These are phyloP conservation scores for Yarrowia sp. DNA, from an alignment of 805 yeast species.

Conservation along the genomic window DNA sequence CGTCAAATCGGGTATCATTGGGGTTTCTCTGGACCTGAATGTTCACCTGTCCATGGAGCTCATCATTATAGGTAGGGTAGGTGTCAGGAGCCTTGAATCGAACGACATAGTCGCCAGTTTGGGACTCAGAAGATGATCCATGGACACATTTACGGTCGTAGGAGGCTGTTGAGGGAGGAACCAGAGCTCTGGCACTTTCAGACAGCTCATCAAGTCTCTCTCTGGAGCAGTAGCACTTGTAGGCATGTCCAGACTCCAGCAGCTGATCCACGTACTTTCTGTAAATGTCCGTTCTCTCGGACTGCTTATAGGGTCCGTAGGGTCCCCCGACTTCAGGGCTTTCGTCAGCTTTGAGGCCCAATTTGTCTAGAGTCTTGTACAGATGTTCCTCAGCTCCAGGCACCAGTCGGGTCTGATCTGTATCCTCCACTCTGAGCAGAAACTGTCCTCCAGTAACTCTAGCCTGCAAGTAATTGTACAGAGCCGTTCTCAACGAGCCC, in stretches of 20 bases:
- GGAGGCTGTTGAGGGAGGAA: slow-evolving; percentile 90
- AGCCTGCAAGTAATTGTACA: slow-evolving; percentile 87
- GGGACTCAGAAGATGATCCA: slow-evolving; percentile 48
- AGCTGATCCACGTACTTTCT: slow-evolving; percentile 62
- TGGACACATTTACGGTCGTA: slow-evolving; percentile 84
- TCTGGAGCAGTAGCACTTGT: slow-evolving; percentile 84
- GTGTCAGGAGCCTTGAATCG: slow-evolving; percentile 77
- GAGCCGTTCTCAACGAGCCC: slow-evolving; percentile 92
- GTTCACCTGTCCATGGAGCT: slow-evolving; percentile 77
- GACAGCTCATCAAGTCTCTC: slow-evolving; percentile 73
- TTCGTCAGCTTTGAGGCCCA: slow-evolving; percentile 78
- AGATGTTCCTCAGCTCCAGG: slow-evolving; percentile 83
- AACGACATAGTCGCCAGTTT: slow-evolving; percentile 57
- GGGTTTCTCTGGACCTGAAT: slow-evolving; percentile 80
- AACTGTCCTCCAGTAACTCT: slow-evolving; percentile 80
- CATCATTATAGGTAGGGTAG: slow-evolving; percentile 73
- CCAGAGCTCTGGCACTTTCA: slow-evolving; percentile 72
- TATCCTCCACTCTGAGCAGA: slow-evolving; percentile 85
- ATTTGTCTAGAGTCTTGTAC: slow-evolving; percentile 77
- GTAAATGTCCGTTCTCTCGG: slow-evolving; percentile 76
- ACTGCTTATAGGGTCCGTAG: slow-evolving; percentile 82
- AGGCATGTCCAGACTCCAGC: slow-evolving; percentile 73
- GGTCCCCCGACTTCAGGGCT: slow-evolving; percentile 70
- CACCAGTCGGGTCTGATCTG: slow-evolving; percentile 82
- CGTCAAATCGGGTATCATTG: slow-evolving; percentile 81